Base-by-base conservation (phyloP, 768 basidiomycete species). In the Scleroderma citrinum region DNA sequence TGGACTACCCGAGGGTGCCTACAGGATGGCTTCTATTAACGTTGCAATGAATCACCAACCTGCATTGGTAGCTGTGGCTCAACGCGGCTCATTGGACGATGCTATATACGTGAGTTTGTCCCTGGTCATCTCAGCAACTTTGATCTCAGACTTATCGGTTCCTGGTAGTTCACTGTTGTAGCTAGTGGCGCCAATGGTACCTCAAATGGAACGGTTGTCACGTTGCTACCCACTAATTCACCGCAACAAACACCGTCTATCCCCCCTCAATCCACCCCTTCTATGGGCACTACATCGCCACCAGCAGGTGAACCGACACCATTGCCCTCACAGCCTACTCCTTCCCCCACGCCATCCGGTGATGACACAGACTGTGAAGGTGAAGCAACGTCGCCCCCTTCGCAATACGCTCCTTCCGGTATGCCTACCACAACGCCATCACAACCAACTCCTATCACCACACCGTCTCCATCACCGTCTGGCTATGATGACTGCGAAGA, bases 1-100 rank as follows among this genome's bases (percentile, higher is more conserved):
- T 24, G 83, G 83, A 41, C 71, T 85, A 7, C 71, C 74, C 10
- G 71, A 68, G 23, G 83, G 83, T 41, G 50, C 64, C 13, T 82
- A 81, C 65, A 70, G 68, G 54, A 57, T 81, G 52, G 63, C 67
- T 35, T 62, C 66, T 35, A 71, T 74, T 62, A 73, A 73, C 58
- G 53, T 70, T 10, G 73, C 74, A 13, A 68, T 74, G 40, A 79
- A 78, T 61, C 76, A 76, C 50, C 76, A 76, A 37, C 62, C 64
- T 11, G 64, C 61, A 16, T 49, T 64, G 13, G 58, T 70, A 47
- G 66, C 63, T n/a, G 49, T 71, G 20, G 71, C 70, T 11, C 63
- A 73, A 52, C 75, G 68, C 19, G 74, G 74, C 23, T 38, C 47
- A 17, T 53, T 74, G n/a, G 74, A 74, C 38, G 74, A 75, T 47